phyloP scores from a whole-genome alignment of 352 stramenopile genomes.

The Phytophthora megakarya region DNA sequence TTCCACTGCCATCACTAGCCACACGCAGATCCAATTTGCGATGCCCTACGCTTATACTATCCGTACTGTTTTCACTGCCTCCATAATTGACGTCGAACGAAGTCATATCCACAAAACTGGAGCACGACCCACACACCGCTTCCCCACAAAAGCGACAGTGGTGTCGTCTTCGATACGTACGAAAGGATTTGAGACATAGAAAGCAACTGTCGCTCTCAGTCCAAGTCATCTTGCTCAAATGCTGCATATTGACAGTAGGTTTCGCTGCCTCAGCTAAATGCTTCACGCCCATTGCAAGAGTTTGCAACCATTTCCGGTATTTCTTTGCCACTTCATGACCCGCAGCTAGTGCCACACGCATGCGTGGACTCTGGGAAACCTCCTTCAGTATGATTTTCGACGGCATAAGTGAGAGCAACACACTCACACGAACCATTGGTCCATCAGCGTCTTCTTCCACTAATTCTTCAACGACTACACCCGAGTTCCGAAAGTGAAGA shows the following conservation, averaged over 20 bases:
- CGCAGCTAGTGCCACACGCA: conserved; percentile 34
- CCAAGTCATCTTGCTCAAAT: conserved; percentile 48
- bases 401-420: conserved; percentile 63
- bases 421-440: conserved; percentile 48
- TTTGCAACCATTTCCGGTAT: conserved; percentile 67
- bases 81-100: conserved; percentile 39
- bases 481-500: conserved; percentile 62
- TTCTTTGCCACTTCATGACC: conserved; percentile 41
- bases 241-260: conserved; percentile 23
- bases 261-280: conserved; percentile 46
- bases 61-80: conserved; percentile 3
- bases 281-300: conserved; percentile 40
- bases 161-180: conserved; percentile 58
- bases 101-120: conserved; percentile 51
- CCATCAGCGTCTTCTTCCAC: conserved; percentile 29
- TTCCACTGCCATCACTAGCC: conserved; percentile 15
- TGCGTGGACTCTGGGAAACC: conserved; percentile 37
- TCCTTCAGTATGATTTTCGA: conserved; percentile 48
- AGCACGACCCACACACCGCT: conserved; percentile 68
- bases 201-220: conserved; percentile 57
- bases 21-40: conserved; percentile 19
- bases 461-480: conserved; percentile 56
- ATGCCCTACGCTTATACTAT: conserved; percentile 15
- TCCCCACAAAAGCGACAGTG: conserved; percentile 78
- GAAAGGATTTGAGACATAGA: conserved; percentile 67